Conservation (phyloP, 495 filamentous ascomycete genomes). For the Penicillium longicatenatum region DNA sequence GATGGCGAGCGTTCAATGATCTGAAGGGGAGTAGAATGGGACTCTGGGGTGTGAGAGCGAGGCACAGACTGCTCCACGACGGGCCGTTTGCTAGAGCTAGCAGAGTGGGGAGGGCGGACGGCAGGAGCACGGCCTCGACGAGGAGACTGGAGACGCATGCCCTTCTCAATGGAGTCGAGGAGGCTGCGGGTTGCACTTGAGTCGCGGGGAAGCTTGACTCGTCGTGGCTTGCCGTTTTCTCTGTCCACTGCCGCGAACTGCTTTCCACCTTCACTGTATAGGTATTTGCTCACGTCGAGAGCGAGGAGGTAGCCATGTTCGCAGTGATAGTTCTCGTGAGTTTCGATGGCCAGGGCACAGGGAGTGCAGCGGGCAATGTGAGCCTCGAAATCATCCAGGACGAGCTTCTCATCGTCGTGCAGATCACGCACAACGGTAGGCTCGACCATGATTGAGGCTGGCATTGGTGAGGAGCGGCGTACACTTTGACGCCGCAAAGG, state of each 20-base stretch:
- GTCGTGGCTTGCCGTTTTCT: slow-evolving; percentile 42
- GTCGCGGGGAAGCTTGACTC: slow-evolving; percentile 52
- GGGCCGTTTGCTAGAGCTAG: slow-evolving; percentile 10
- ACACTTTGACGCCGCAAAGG: slow-evolving; percentile 21
- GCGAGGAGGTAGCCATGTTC: slow-evolving; percentile 50
- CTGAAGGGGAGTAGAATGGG: slow-evolving; percentile 19
- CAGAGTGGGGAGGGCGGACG: slow-evolving; percentile 6
- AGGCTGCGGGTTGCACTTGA: slow-evolving; percentile 42
- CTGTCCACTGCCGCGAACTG: slow-evolving; percentile 51
- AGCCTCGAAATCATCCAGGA: slow-evolving; percentile 23
- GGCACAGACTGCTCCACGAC: slow-evolving; percentile 20
- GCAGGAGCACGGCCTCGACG: slow-evolving; percentile 22
- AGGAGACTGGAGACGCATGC: slow-evolving; percentile 36
- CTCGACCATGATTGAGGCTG: slow-evolving; percentile 27
- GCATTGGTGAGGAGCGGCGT: slow-evolving; percentile 39
- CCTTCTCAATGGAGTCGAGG: slow-evolving; percentile 50
- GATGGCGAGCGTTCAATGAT: slow-evolving; percentile 42
- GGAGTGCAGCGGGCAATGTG: slow-evolving; percentile 36
- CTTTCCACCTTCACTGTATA: slow-evolving; percentile 50
- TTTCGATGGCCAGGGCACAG: slow-evolving; percentile 43
- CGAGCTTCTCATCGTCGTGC: slow-evolving; percentile 41
- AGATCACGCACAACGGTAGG: slow-evolving; percentile 44
- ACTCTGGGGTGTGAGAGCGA: slow-evolving; percentile 19
- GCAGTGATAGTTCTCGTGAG: slow-evolving; percentile 44
- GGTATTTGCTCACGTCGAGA: slow-evolving; percentile 48